Evolutionary conservation across 345 rosid genomes (phyloP), one percentile per base, ranked within the genome.

Genomic region (Populus tremula): DNA sequence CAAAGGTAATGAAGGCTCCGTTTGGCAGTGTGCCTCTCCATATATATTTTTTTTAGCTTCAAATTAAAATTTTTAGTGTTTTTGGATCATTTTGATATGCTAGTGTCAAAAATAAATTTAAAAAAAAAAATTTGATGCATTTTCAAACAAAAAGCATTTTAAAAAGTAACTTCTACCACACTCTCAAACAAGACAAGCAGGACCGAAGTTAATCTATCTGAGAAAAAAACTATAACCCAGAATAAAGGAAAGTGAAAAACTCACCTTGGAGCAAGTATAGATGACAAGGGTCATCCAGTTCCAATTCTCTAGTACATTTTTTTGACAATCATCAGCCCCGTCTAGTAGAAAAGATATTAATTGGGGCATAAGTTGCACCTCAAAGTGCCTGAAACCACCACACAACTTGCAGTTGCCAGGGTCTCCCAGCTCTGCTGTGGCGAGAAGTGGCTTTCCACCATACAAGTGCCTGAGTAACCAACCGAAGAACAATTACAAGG

Each of bases 301-400:
- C 98, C 98, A 96, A 39, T 83, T 85, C 71, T 91, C 90, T 67
- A 95, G 71, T 12, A 85, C 70, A 23, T 72, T 81, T 76, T 83
- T 91, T 64, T 84, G 81, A 82, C 50, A 65, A 79, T 83, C 82
- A 50, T 90, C 90, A 49, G 86, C 90, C 73, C 82, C 92, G 72
- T 92, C 92, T 65, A 86, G 93, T 43, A 93, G 90, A 76, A 93
- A 96, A 84, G 82, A 92, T 82, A 93, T 88, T 31, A 93, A 65
- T 0, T 96, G 89, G 33, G 98, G 85, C 99, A 96, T 93, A 64
- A 96, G 86, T 86, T 96, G 99, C 91, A 96, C 85, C 86, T 96
- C 99, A 74, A 84, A 93, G 36, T 83, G 87, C 88, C 90, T 90
- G 63, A 84, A 83, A 74, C 88, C 81, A 78, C 90, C 86, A 65